Base-by-base conservation (phyloP, 306 rosid genomes). In the Acacia melanoxylon region DNA sequence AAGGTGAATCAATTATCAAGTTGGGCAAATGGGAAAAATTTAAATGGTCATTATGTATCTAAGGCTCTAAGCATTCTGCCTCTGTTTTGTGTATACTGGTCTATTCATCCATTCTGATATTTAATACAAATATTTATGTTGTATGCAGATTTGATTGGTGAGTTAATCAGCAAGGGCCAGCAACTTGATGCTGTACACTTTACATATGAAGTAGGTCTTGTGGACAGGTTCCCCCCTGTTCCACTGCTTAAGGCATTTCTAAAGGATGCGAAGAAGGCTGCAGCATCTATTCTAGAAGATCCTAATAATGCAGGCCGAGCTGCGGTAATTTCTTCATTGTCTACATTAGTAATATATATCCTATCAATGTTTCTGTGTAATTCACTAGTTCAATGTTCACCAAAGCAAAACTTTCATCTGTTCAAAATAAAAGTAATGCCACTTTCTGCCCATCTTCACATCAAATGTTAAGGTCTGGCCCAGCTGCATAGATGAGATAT, bases 141-240 rank as follows among this genome's bases (percentile, higher is more conserved):
- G 8, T 61, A 29, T 77, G 80, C 92, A 96, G 99, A 92, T 86
- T 93, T 96, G 95, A 96, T 96, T 86, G 88, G 90, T 83, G 99
- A 96, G 87, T 83, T 96, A 72, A 93, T 96, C 84, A 90, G 97
- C 82, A 92, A 85, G 76, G 99, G 99, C n/a, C 98, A 96, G 83
- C 99, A 96, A 88, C 99, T 96, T 83, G 99, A 96, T 91, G 99
- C 98, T 0, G 98, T 96, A 75, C 99, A 96, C 85, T 96, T 96
- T 84, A 90, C 97, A 8, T 93, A 90, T 74, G 99, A 93, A 87
- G 98, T 92, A 72, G 99, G 91, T 78, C 97, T 93, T 80, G 94
- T 88, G 82, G 88, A 89, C 65, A 89, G 88, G 87, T 96, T 92
- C 71, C 98, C 90, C 48, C 98, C 99, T 52, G 98, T 92, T 79